These are phyloP conservation scores for Fistulinella prunicolor DNA, from an alignment of 768 basidiomycete species.

Conservation along the genomic window DNA sequence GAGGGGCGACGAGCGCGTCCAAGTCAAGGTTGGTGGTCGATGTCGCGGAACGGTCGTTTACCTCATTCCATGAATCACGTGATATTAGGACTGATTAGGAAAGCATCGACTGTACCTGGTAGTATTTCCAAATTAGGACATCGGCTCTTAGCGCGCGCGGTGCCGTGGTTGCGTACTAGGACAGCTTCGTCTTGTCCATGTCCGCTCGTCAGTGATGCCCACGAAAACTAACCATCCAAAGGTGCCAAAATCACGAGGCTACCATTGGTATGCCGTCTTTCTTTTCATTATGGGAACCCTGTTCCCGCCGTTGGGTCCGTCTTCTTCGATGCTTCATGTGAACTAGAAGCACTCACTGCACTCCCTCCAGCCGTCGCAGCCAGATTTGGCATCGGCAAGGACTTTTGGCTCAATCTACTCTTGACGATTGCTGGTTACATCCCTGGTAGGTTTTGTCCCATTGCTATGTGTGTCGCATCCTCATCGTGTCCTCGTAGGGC, in stretches of 20 bases:
- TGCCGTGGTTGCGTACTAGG: too few relatives aligned
- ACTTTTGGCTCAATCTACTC: conserved; percentile 89
- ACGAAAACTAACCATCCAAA: conserved; percentile 51
- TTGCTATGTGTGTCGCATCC: not conserved
- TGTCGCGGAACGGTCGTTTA: conserved; percentile 13
- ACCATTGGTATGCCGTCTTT: conserved; percentile 79
- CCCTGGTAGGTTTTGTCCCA: conserved; percentile 50
- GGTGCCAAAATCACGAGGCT: conserved; percentile 53
- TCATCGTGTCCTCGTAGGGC: conserved; percentile 46
- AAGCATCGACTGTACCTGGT: not conserved
- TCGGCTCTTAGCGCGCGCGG: too few relatives aligned
- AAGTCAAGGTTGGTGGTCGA: conserved; percentile 14
- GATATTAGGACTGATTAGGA: conserved; percentile 7
- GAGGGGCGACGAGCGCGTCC: conserved; percentile 20
- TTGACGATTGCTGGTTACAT: conserved; percentile 91
- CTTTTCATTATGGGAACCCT: conserved; percentile 89
- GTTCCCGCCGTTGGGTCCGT: conserved; percentile 84
- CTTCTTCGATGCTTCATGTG: not conserved
- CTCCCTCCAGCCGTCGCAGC: conserved; percentile 76
- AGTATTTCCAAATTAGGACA: conserved; percentile 6
- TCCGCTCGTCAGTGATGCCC: conserved; percentile 23
- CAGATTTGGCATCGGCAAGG: conserved; percentile 85
- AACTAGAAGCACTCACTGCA: not conserved
- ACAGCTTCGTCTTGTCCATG: conserved; percentile 1
- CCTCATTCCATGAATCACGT: conserved; percentile 30